phyloP scores from a whole-genome alignment of 345 rosid genomes.

The Gossypium herbaceum region DNA sequence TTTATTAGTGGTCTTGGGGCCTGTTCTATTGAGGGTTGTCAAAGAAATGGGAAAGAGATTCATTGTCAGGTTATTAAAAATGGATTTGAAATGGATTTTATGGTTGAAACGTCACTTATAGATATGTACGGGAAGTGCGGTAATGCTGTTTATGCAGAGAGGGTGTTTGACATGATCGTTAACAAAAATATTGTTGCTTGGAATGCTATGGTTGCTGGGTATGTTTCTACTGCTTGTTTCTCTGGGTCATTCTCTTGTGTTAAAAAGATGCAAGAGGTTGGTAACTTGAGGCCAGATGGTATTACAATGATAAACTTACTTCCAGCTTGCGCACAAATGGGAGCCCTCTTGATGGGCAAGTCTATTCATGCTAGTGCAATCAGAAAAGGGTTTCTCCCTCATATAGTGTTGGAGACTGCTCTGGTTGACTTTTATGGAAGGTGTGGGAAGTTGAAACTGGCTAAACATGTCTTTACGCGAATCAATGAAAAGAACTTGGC shows the following conservation, averaged over 20 bases:
- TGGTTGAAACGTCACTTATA: conserved; percentile 61
- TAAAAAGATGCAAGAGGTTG: conserved; percentile 44
- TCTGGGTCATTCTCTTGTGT: conserved; percentile 47
- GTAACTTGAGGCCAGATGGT: conserved; percentile 47
- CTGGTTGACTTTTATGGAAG: conserved; percentile 64
- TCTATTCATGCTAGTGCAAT: conserved; percentile 60
- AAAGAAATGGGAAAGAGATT: conserved; percentile 54
- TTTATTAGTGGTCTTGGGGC: conserved; percentile 55
- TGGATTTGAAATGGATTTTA: conserved; percentile 42
- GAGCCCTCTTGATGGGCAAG: conserved; percentile 39
- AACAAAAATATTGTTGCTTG: conserved; percentile 53
- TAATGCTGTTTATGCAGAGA: conserved; percentile 51
- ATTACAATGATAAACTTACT: conserved; percentile 62
- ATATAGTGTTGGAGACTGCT: conserved; percentile 60
- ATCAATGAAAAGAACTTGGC: conserved; percentile 52
- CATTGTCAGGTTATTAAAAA: conserved; percentile 57
- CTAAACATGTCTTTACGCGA: conserved; percentile 41
- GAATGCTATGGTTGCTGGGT: conserved; percentile 73
- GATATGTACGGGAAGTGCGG: conserved; percentile 67
- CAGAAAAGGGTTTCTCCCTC: conserved; percentile 62
- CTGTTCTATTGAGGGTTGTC: conserved; percentile 37
- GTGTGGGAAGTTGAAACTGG: conserved; percentile 36
- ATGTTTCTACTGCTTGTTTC: conserved; percentile 34
- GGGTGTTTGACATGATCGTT: conserved; percentile 38
- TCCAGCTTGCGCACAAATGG: conserved; percentile 50